Evolutionary conservation across 176 grass and related monocot species (phyloP), one percentile per base, ranked within the genome.

Genomic region (Carex scoparia): DNA sequence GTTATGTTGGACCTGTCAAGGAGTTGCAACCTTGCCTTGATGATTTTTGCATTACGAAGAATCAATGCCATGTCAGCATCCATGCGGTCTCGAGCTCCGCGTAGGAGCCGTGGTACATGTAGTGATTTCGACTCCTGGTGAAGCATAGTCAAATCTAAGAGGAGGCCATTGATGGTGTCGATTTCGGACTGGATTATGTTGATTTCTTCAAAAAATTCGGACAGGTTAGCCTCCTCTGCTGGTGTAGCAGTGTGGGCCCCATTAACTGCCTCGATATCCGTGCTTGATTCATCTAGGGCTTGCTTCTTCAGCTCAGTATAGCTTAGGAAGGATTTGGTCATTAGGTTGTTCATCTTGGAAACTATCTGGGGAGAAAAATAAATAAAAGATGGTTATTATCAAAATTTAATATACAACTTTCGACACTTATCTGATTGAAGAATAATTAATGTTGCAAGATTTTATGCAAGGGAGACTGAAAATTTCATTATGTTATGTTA

Each of bases 11-110:
- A 80, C 18, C 73, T 53, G 30, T 87, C 85, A 38, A 90, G 64
- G 38, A 79, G 75, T 87, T 81, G 81, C n/a, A 90, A 86, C 37
- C 85, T 16, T 14, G 40, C 81, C 62, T 90, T 90, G 85, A 90
- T 87, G 80, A 69, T 19, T 61, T 84, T 84, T 48, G 88, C 81
- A 79, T 87, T 90, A 64, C 85, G 88, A 68, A 90, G 81, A 69
- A 90, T 80, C 18, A 80, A 70, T n/a, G 16, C 64, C 38, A 87
- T 83, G 65, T 90, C 85, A 14, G 88, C 57, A 49, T 90, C 88
- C 73, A 90, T 84, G 1, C 88, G 85, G 74, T 90, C 88, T 18
- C 85, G 46, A 33, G 79, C 61, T 68, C 88, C 88, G 0, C 80
- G 81, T 76, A 90, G 85, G 55, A 87, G 30, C 56, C 86, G 86